phyloP scores from a whole-genome alignment of 2,329 filamentous ascomycete genomes.

The Fusarium begoniae region DNA sequence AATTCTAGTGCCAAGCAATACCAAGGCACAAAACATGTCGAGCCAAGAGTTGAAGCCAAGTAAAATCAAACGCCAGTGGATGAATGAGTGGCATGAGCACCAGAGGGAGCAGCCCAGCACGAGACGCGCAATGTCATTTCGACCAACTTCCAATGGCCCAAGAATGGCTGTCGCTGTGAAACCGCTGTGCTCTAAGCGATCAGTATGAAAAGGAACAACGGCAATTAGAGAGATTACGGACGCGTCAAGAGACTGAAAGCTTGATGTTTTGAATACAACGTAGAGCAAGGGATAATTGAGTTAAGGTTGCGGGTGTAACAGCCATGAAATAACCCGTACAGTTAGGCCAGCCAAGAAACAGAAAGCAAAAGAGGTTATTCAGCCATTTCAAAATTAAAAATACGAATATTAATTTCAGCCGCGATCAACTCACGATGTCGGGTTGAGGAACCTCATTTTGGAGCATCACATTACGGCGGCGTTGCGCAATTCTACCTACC shows the following conservation, averaged over 20 bases:
- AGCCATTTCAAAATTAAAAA: background rate
- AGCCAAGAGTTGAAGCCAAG: slow-evolving; percentile 35
- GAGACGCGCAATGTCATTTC: background rate
- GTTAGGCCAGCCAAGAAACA: background rate
- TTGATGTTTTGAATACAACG: background rate
- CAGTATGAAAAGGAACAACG: background rate
- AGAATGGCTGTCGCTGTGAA: background rate
- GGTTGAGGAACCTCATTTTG: background rate
- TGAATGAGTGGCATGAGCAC: slow-evolving; percentile 3
- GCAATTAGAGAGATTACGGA: slow-evolving; percentile 3
- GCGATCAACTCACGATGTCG: background rate
- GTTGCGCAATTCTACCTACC: background rate
- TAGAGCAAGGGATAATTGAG: background rate
- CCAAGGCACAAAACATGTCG: slow-evolving; percentile 29
- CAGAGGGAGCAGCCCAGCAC: background rate
- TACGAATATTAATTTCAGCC: background rate
- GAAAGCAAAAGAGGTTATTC: background rate
- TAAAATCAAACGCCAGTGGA: slow-evolving; percentile 21
- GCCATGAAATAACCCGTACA: background rate
- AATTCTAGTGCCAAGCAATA: slow-evolving; percentile 27
- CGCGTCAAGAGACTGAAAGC: background rate
- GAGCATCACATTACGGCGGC: background rate
- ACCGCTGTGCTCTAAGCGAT: background rate
- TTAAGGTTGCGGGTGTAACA: slow-evolving; percentile 14
- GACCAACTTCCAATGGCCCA: background rate